A percentile compares a stretch with the other conserved stretches of the same genome.
Conservation (phyloP, 1,139 yeast genomes). For the Geotrichum reessii region DNA sequence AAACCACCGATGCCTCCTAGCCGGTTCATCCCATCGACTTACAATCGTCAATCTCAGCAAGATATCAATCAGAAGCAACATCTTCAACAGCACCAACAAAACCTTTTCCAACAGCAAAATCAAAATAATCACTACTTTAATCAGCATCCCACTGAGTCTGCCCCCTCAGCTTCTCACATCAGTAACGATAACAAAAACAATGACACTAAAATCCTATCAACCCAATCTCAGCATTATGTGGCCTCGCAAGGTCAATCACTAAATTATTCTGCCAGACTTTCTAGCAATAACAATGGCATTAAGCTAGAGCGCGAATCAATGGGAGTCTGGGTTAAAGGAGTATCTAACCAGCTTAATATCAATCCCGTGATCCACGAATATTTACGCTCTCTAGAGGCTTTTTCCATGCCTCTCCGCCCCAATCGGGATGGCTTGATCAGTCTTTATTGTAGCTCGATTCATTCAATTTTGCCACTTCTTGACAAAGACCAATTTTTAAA, state of each 20-base stretch:
- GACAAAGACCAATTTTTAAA: constrained; percentile 37
- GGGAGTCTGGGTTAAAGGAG: constrained; percentile 38
- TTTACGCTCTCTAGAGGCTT: constrained; percentile 39
- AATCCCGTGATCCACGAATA: constrained; percentile 34
- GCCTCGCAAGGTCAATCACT: background rate
- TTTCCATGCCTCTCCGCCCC: constrained; percentile 35
- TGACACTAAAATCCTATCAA: background rate
- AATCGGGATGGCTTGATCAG: constrained; percentile 36
- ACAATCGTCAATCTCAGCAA: background rate
- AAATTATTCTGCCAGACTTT: background rate
- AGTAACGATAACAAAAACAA: background rate
- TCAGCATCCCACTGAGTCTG: background rate
- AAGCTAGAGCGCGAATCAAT: constrained; percentile 24
- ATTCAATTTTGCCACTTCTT: constrained; percentile 39
- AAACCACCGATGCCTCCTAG: constrained; percentile 2
- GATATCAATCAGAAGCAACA: background rate
- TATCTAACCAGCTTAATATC: constrained; percentile 28
- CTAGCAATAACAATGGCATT: background rate
- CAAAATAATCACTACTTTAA: background rate
- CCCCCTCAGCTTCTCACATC: background rate
- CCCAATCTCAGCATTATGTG: background rate
- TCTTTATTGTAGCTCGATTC: constrained; percentile 38
- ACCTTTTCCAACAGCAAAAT: background rate
- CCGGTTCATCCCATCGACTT: constrained; percentile 5
- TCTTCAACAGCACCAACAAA: background rate